A percentile compares a stretch with the other conserved stretches of the same genome.
Conservation (phyloP, 1,284 basidiomycete genomes). For the Singerocomus inundabilis region DNA sequence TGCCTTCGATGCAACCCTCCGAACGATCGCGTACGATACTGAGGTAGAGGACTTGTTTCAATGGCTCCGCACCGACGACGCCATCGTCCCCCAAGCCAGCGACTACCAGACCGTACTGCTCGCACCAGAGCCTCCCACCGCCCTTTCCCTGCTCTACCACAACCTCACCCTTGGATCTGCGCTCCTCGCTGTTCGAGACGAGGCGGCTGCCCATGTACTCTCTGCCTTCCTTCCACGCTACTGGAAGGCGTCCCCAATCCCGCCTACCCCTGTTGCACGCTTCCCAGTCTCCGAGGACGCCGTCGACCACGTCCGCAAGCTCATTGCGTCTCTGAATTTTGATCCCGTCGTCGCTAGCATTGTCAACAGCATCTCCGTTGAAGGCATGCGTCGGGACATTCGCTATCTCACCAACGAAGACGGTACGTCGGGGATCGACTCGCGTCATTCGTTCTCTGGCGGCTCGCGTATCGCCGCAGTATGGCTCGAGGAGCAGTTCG, state of each 20-base stretch:
- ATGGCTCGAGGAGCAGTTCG: constrained; percentile 74
- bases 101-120: constrained; percentile 24
- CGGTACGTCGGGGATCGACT: constrained; percentile 58
- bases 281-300: constrained; percentile 54
- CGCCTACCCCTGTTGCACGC: constrained; percentile 44
- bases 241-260: constrained; percentile 59
- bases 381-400: constrained; percentile 67
- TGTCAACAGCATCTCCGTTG: constrained; percentile 61
- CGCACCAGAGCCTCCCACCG: constrained; percentile 1
- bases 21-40: constrained; percentile 26
- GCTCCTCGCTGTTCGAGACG: constrained; percentile 23
- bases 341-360: constrained; percentile 58
- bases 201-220: constrained; percentile 33
- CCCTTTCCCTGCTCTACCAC: constrained; percentile 18
- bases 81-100: constrained; percentile 10
- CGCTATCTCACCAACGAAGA: constrained; percentile 84
- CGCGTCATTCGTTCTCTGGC: constrained; percentile 74
- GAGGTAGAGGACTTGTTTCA: constrained; percentile 37
- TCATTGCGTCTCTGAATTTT: constrained; percentile 53
- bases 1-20: constrained; percentile 45
- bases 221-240: constrained; percentile 51
- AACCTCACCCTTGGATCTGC: constrained; percentile 11
- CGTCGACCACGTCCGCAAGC: constrained; percentile 45
- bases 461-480: constrained; percentile 69
- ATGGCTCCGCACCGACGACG: constrained; percentile 23